Conservation (phyloP, 2,329 filamentous ascomycete species). For the Pestalotiopsis sp. region DNA sequence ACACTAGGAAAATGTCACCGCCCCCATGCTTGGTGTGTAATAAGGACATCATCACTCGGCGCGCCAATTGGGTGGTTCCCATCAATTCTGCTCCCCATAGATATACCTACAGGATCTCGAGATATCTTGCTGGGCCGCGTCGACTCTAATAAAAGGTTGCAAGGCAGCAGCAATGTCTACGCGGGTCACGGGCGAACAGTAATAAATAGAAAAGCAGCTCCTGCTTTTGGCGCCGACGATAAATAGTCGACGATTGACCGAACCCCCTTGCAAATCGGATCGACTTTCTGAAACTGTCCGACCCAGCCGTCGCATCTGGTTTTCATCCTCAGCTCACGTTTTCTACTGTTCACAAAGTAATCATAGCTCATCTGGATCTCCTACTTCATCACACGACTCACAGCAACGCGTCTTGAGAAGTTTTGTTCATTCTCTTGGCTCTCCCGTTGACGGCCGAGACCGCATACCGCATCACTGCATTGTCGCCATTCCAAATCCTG, state of each 20-base stretch:
- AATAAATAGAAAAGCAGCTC: not conserved
- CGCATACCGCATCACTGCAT: not conserved
- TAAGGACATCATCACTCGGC: slow-evolving; percentile 3
- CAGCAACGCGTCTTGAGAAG: not conserved
- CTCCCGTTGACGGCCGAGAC: not conserved
- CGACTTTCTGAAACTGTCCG: slow-evolving; percentile 8
- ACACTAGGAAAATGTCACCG: not conserved
- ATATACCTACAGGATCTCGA: not conserved
- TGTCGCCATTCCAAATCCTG: not conserved
- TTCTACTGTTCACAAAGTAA: not conserved
- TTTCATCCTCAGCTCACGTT: not conserved
- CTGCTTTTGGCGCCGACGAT: not conserved
- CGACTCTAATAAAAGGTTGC: not conserved
- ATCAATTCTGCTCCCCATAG: not conserved
- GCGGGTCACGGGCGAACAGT: not conserved
- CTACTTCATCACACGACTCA: not conserved
- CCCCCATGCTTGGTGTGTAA: slow-evolving; percentile 2
- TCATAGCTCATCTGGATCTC: not conserved
- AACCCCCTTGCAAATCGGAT: slow-evolving; percentile 1
- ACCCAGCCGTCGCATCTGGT: not conserved
- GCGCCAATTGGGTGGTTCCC: not conserved
- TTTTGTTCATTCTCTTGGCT: not conserved
- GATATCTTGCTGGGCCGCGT: not conserved
- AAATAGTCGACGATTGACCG: not conserved
- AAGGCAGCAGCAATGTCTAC: not conserved